phyloP scores from a whole-genome alignment of 1,284 basidiomycete species.

The Malassezia pachydermatis region DNA sequence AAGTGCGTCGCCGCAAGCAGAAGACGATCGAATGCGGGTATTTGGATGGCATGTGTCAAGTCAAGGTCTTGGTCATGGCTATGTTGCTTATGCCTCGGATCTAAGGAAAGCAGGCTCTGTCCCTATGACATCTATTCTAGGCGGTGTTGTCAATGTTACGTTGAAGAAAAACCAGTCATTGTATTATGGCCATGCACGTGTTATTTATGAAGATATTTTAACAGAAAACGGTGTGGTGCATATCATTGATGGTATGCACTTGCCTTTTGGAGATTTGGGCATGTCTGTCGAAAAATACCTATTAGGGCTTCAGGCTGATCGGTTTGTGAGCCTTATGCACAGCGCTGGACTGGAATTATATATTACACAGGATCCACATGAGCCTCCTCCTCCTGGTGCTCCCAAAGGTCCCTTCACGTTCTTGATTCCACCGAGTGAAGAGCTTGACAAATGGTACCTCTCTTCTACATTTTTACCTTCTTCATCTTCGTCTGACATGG shows the following conservation, averaged over 20 bases:
- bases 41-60: constrained; percentile 42
- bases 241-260: constrained; percentile 68
- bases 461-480: no score
- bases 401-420: constrained; percentile 41
- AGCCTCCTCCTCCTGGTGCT: constrained; percentile 21
- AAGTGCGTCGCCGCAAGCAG: constrained; percentile 25
- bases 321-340: constrained; percentile 79
- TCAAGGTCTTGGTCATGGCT: constrained; percentile 29
- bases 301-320: constrained; percentile 74
- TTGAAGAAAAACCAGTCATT: constrained; percentile 17
- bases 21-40: constrained; percentile 34
- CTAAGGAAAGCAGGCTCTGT: constrained; percentile 6
- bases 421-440: constrained; percentile 79
- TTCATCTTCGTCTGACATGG: background rate
- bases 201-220: constrained; percentile 41
- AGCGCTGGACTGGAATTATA: constrained; percentile 55
- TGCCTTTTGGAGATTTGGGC: constrained; percentile 65
- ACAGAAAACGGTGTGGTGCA: constrained; percentile 61
- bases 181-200: constrained; percentile 18
- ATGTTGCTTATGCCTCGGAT: constrained; percentile 26
- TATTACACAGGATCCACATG: constrained; percentile 23
- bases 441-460: constrained; percentile 52
- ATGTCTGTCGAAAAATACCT: constrained; percentile 88
- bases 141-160: constrained; percentile 27
- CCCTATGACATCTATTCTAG: constrained; percentile 31